Conservation (phyloP, 164 flowering plant species). For the Houttuynia cordata region DNA sequence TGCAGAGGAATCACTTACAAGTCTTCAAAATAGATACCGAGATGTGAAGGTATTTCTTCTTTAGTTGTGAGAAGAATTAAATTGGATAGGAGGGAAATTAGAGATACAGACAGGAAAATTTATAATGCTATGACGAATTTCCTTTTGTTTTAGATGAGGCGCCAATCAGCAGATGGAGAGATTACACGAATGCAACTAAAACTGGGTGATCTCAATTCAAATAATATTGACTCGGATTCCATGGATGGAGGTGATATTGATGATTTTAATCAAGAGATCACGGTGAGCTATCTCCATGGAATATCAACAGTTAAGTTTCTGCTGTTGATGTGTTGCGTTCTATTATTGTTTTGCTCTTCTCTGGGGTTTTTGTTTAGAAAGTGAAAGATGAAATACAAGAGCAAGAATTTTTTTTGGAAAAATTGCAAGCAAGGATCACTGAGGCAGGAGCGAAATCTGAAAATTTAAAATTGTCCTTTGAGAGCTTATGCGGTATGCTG, state of each 20-base stretch:
- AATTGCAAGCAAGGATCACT: slow-evolving; percentile 18
- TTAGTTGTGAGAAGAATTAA: neutral
- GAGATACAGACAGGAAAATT: neutral
- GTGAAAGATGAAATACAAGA: slow-evolving; percentile 43
- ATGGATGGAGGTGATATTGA: slow-evolving; percentile 37
- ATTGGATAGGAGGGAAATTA: neutral
- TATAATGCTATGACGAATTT: neutral
- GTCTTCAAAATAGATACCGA: slow-evolving; percentile 20
- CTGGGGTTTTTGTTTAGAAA: slow-evolving; percentile 29
- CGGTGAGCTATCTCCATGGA: slow-evolving; percentile 35
- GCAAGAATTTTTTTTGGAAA: slow-evolving; percentile 29
- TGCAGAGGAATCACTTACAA: slow-evolving; percentile 26
- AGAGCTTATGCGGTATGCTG: slow-evolving; percentile 54
- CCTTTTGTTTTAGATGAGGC: slow-evolving; percentile 35
- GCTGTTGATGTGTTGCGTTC: neutral
- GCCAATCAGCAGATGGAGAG: slow-evolving; percentile 37
- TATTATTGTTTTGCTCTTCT: neutral
- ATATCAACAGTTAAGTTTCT: neutral
- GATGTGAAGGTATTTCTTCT: slow-evolving; percentile 36
- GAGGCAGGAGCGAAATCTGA: slow-evolving; percentile 48
- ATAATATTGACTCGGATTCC: slow-evolving; percentile 29
- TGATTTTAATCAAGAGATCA: slow-evolving; percentile 62
- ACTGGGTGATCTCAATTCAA: slow-evolving; percentile 45
- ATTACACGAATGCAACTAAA: slow-evolving; percentile 30
- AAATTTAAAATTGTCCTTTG: slow-evolving; percentile 39